A percentile compares a stretch with the other conserved stretches of the same genome.
Conservation (phyloP, 768 basidiomycete genomes). For the Phallus indusiatus region DNA sequence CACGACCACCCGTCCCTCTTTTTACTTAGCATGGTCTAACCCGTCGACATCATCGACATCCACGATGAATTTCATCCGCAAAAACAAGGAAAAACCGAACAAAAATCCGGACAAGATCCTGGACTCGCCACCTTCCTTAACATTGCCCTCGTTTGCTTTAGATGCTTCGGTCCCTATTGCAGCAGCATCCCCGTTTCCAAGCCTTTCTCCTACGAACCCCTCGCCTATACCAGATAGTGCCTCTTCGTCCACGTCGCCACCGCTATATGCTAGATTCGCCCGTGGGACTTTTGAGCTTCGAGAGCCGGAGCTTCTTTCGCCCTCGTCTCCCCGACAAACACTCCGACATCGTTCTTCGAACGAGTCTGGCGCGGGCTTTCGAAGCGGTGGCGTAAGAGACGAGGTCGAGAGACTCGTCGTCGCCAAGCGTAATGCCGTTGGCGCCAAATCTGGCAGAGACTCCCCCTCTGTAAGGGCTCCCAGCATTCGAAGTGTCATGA, state of each 20-base stretch:
- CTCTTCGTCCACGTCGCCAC: neutral
- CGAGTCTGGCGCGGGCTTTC: neutral
- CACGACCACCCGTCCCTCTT: too few relatives aligned
- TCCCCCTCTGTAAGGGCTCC: neutral
- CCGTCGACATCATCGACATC: neutral
- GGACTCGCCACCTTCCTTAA: neutral
- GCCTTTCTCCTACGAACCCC: neutral
- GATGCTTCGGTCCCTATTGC: neutral
- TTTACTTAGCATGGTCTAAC: neutral
- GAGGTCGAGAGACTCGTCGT: neutral
- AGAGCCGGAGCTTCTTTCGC: neutral
- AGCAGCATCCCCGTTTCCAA: neutral
- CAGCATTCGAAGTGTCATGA: neutral
- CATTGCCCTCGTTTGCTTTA: neutral
- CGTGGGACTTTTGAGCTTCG: neutral
- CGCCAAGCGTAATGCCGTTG: neutral
- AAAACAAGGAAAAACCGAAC: neutral
- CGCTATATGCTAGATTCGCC: constrained; percentile 3
- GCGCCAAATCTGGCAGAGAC: neutral
- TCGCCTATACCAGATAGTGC: neutral
- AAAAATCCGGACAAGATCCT: neutral
- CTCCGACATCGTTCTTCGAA: neutral
- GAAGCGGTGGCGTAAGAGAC: constrained; percentile 3
- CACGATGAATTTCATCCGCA: constrained; percentile 6
- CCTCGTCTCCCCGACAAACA: neutral